These are phyloP conservation scores for Poterioochromonas sp. DNA, from an alignment of 352 stramenopile genomes.

Conservation along the genomic window DNA sequence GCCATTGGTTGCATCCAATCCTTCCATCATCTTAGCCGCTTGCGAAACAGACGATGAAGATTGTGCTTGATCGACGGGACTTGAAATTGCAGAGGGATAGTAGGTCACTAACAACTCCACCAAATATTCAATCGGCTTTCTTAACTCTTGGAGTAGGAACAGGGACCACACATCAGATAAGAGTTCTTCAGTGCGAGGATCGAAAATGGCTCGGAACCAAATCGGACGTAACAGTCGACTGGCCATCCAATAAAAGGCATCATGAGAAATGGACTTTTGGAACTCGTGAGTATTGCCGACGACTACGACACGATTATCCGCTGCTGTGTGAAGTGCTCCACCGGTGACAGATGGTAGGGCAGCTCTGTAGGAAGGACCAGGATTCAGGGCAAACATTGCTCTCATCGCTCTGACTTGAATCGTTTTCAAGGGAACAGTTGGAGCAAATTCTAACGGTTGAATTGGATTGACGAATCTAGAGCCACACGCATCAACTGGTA, in stretches of 20 bases:
- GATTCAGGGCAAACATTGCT: neutral
- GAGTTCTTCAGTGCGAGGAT: no score
- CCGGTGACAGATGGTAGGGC: neutral
- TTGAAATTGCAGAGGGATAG: neutral
- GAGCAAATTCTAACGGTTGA: neutral
- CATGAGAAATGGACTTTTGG: neutral
- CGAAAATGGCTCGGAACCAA: slow-evolving; percentile 7
- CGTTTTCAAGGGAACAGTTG: neutral
- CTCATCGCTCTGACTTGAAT: neutral
- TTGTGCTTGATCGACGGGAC: neutral
- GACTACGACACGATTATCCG: neutral
- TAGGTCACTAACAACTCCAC: neutral
- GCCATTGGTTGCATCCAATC: no score
- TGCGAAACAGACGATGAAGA: no score
- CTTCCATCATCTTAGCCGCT: no score
- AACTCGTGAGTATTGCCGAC: neutral
- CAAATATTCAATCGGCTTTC: neutral
- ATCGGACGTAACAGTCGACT: slow-evolving; percentile 9
- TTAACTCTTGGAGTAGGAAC: neutral
- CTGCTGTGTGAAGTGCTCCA: neutral
- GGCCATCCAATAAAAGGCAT: neutral
- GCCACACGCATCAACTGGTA: slow-evolving; percentile 56
- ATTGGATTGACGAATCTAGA: neutral
- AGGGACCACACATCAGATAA: no score
- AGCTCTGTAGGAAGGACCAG: neutral